Base-by-base conservation (phyloP, 352 stramenopile species). In the Globisporangium okanoganense region DNA sequence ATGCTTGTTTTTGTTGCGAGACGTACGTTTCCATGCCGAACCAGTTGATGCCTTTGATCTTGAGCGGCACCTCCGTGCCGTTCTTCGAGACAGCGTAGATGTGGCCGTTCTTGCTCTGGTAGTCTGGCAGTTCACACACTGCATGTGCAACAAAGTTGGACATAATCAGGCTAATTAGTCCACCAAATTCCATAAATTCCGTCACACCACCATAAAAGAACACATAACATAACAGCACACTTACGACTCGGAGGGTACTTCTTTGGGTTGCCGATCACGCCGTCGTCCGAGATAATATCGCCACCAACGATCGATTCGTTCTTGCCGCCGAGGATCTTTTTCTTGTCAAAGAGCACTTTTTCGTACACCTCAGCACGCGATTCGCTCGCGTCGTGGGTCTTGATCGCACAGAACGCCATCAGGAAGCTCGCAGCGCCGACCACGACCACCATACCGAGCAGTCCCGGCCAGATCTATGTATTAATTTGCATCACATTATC, bases 11-110 rank as follows among this genome's bases (percentile, higher is more conserved):
- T 3, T n/a, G 45, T 31, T 6, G 1, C 6, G 13, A 18, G 31
- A 59, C 79, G 58, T 74, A 82, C 47, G 78, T 85, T 60, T 90
- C 80, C 80, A 90, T 90, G 36, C 79, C 79, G 56, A 75, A 92
- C 82, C 82, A 92, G 56, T 92, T 92, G 69, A 88, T 76, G 13
- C 83, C 83, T 56, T 92, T 92, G 70, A 92, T 89, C 24, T 70
- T 54, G 8, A 92, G 54, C 0, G 73, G 54, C 13, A 88, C 79
- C 13, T 79, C 73, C 0, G 73, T 82, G 9, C 83, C 79, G 52
- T 88, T 87, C 31, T 72, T 64, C 2, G 76, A 73, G 9, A 87
- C 64, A 14, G 72, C 82, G 29, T 75, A 73, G 48, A 93, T 83
- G 25, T 73, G 70, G 12, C 78, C 79, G 36, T 90, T 82, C 55